phyloP scores from a whole-genome alignment of 495 filamentous ascomycete species.

The Aspergillus egyptiacus region DNA sequence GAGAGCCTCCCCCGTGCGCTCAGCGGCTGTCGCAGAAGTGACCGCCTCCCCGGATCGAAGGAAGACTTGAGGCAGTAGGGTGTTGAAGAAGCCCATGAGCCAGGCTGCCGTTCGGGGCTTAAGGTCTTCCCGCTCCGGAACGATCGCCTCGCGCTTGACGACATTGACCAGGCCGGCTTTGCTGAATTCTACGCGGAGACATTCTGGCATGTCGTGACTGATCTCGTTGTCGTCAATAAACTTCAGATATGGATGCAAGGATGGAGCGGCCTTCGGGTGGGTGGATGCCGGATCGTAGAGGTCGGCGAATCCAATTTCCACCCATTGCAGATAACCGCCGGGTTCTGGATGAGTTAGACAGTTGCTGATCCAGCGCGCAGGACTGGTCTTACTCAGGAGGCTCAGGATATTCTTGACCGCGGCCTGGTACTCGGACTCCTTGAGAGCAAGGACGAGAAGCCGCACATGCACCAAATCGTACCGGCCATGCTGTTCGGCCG shows the following conservation, averaged over 20 bases:
- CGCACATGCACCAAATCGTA: slow-evolving; percentile 37
- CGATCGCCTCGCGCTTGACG: not conserved
- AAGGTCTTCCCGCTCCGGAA: not conserved
- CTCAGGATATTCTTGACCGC: slow-evolving; percentile 22
- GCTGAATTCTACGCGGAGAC: not conserved
- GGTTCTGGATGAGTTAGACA: slow-evolving; percentile 14
- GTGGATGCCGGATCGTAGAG: not conserved
- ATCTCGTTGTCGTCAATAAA: not conserved
- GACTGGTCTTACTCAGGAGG: slow-evolving; percentile 27
- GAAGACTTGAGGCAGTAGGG: not conserved
- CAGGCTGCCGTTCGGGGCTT: not conserved
- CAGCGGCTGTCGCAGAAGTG: not conserved
- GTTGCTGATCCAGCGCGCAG: not conserved
- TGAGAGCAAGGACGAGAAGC: slow-evolving; percentile 24
- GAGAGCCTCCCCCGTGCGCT: too few species aligned
- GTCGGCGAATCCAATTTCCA: slow-evolving; percentile 23
- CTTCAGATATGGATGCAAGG: not conserved
- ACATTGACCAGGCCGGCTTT: not conserved
- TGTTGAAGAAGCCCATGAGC: not conserved
- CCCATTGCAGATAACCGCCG: slow-evolving; percentile 35
- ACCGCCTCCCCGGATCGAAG: not conserved
- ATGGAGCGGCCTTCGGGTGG: not conserved
- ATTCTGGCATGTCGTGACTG: not conserved
- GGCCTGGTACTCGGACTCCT: slow-evolving; percentile 16
- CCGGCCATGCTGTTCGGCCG: slow-evolving; percentile 19